Evolutionary conservation across 2,329 filamentous ascomycete genomes (phyloP).

Genomic region (Kalmusia sp.): DNA sequence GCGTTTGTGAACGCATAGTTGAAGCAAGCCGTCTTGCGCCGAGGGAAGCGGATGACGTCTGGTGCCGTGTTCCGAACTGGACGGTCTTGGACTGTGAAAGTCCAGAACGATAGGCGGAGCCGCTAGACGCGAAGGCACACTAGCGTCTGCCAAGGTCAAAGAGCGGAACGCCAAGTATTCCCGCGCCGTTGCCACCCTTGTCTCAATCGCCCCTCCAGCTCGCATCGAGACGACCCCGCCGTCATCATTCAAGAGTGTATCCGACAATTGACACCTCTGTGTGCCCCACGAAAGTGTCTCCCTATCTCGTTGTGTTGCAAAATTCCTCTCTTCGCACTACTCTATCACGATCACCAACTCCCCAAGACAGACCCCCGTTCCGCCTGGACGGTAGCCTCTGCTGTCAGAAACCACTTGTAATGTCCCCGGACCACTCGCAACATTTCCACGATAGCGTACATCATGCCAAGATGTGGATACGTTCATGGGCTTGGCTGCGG

Average conservation of each 20-base stretch:
- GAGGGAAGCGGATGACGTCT: not conserved
- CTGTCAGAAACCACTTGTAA: not conserved
- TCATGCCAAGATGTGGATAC: conserved; percentile 7
- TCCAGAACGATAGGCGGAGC: conserved; percentile 12
- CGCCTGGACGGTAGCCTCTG: conserved; percentile 1
- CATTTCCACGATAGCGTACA: conserved; percentile 1
- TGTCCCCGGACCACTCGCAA: conserved; percentile 1
- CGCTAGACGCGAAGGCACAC: conserved; percentile 6
- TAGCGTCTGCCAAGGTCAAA: not conserved
- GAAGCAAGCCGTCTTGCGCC: not conserved
- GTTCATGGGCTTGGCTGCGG: conserved; percentile 6
- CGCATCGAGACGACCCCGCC: conserved; percentile 7
- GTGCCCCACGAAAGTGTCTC: conserved; percentile 13
- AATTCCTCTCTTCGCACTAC: no score
- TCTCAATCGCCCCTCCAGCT: conserved; percentile 21
- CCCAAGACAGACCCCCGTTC: not conserved
- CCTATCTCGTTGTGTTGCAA: not conserved
- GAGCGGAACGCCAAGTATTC: conserved; percentile 35
- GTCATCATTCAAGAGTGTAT: not conserved
- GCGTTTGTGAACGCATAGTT: not conserved
- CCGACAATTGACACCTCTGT: not conserved
- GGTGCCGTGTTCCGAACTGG: conserved; percentile 3
- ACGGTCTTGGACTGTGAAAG: conserved; percentile 1
- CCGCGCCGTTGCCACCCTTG: conserved; percentile 20
- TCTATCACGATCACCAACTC: not conserved